A percentile compares a stretch with the other conserved stretches of the same genome.
These are phyloP conservation scores for Eutrema yunnanense DNA, from an alignment of 345 rosid genomes.

Conservation along the genomic window DNA sequence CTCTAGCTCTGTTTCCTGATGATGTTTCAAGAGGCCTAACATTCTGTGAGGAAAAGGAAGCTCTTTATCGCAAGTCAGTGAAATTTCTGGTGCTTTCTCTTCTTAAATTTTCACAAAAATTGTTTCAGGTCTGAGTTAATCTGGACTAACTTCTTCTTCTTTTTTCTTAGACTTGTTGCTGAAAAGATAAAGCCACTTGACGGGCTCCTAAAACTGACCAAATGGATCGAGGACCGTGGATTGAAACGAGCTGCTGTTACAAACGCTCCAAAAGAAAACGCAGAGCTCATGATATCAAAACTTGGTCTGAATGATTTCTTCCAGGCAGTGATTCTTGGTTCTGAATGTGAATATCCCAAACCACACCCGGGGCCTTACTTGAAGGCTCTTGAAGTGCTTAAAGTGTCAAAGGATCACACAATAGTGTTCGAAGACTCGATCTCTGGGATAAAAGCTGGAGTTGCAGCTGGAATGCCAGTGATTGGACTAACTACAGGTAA, in stretches of 20 bases:
- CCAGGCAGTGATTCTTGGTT: constrained; percentile 61
- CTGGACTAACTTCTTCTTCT: not conserved
- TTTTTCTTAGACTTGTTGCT: constrained; percentile 47
- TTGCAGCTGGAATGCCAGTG: constrained; percentile 92
- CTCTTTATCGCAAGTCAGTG: constrained; percentile 59
- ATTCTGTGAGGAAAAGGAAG: constrained; percentile 79
- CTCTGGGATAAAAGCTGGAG: constrained; percentile 93
- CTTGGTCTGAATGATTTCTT: constrained; percentile 85
- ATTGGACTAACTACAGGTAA: constrained; percentile 73
- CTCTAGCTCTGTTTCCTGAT: constrained; percentile 51
- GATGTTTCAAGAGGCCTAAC: constrained; percentile 58
- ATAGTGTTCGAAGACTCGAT: constrained; percentile 81
- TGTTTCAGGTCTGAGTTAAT: not conserved
- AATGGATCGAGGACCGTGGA: constrained; percentile 85
- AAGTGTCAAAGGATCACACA: constrained; percentile 79
- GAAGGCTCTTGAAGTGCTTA: constrained; percentile 74
- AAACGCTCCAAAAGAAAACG: constrained; percentile 81
- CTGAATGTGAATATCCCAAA: constrained; percentile 76
- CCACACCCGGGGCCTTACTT: constrained; percentile 87
- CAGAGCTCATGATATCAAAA: constrained; percentile 72
- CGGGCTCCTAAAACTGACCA: constrained; percentile 62
- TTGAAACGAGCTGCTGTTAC: constrained; percentile 93
- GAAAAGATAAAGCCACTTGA: constrained; percentile 55
- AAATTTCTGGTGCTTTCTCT: not conserved
- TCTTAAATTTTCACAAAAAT: not conserved